phyloP scores from a whole-genome alignment of 441 rosid genomes.

The Euphorbia schlechtendalii region DNA sequence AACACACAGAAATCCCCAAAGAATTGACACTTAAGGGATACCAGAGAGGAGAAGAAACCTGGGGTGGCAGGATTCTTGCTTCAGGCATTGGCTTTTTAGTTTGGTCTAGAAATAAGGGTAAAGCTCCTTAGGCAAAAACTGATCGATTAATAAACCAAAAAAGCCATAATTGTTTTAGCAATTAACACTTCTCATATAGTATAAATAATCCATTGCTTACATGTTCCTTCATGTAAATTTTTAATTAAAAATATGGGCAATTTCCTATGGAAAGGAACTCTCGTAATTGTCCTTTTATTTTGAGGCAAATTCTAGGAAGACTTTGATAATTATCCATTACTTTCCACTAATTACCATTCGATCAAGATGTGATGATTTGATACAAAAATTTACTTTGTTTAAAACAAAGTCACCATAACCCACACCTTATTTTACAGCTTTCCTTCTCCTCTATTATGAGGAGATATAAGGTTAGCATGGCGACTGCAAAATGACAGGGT shows the following conservation, averaged over 20 bases:
- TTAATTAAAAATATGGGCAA: background rate
- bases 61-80: background rate
- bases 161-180: background rate
- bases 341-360: no score
- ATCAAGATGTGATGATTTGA: no score
- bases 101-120: background rate
- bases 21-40: no score
- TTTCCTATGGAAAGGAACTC: background rate
- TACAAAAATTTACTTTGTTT: no score
- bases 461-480: background rate
- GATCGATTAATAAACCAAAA: background rate
- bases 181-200: background rate
- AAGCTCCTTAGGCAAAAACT: background rate
- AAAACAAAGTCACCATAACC: no score
- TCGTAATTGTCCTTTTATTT: background rate
- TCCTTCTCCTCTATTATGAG: background rate
- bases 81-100: background rate
- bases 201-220: background rate
- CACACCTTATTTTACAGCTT: background rate
- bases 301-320: no score
- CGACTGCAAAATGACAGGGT: background rate
- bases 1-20: no score
- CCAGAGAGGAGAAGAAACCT: background rate
- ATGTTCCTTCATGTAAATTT: background rate
- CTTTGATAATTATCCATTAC: no score